phyloP scores from a whole-genome alignment of 257 asterid species.

The Rauvolfia tetraphylla region DNA sequence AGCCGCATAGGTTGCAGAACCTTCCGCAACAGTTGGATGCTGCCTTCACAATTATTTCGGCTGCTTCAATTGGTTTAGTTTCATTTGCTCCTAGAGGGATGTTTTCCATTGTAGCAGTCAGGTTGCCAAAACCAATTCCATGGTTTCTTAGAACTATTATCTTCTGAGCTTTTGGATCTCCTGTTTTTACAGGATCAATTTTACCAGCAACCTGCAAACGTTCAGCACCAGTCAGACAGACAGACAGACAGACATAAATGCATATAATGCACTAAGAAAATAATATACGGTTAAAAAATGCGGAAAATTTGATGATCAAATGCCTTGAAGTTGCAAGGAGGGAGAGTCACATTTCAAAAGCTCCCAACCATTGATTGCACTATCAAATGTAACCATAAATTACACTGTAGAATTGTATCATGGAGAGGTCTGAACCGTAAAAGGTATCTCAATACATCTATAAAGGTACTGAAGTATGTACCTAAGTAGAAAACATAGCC shows the following conservation, averaged over 20 bases:
- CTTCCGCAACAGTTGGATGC: slow-evolving; percentile 65
- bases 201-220: slow-evolving; percentile 29
- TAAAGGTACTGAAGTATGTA: not conserved
- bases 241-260: not conserved
- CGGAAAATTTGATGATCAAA: not conserved
- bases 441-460: not conserved
- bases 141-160: slow-evolving; percentile 24
- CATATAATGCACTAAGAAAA: not conserved
- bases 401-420: not conserved
- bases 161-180: slow-evolving; percentile 40
- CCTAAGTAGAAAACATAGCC: not conserved
- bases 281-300: not conserved
- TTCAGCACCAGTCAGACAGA: not conserved
- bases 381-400: not conserved
- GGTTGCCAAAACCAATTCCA: slow-evolving; percentile 71
- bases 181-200: slow-evolving; percentile 30
- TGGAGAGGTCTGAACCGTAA: not conserved
- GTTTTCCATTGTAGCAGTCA: slow-evolving; percentile 67
- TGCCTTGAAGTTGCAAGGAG: not conserved
- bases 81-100: slow-evolving; percentile 48
- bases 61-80: slow-evolving; percentile 40
- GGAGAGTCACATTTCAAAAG: not conserved
- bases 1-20: slow-evolving; percentile 60
- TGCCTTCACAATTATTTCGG: slow-evolving; percentile 55
- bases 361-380: not conserved